phyloP scores from a whole-genome alignment of 192 early-diverging fungal species.

The Coemansia sp. region DNA sequence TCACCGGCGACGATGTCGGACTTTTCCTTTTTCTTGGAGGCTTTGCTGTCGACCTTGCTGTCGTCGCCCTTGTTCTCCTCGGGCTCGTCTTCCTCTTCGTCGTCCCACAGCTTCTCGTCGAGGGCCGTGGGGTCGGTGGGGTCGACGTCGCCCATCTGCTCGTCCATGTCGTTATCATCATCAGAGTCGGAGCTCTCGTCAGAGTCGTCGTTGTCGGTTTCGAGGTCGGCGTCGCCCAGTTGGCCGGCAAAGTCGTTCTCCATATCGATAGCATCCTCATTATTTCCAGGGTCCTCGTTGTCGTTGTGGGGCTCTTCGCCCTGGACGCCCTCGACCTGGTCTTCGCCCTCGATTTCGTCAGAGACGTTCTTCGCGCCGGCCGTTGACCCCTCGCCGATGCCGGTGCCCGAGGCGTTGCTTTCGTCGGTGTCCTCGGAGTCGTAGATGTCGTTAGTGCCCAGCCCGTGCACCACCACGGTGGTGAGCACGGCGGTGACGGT shows the following conservation, averaged over 20 bases:
- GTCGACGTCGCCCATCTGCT: slow-evolving; percentile 92
- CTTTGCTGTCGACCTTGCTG: slow-evolving; percentile 54
- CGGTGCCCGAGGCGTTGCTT: slow-evolving; percentile 60
- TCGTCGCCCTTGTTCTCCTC: slow-evolving; percentile 54
- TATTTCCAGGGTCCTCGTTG: slow-evolving; percentile 59
- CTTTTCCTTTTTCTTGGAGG: slow-evolving; percentile 39
- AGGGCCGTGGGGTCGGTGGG: slow-evolving; percentile 82
- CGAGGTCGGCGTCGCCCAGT: slow-evolving; percentile 84
- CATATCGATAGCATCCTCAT: slow-evolving; percentile 95
- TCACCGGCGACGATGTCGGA: slow-evolving; percentile 55
- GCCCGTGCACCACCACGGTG: slow-evolving; percentile 77
- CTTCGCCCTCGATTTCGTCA: slow-evolving; percentile 96
- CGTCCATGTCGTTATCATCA: slow-evolving; percentile 74
- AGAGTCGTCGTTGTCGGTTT: slow-evolving; percentile 73
- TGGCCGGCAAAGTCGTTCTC: slow-evolving; percentile 93
- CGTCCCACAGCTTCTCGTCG: slow-evolving; percentile 98
- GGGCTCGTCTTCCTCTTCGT: slow-evolving; percentile 60
- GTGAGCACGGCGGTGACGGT: slow-evolving; percentile 25
- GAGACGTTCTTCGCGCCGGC: slow-evolving; percentile 87
- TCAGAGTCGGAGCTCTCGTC: slow-evolving; percentile 58
- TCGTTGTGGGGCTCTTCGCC: slow-evolving; percentile 64
- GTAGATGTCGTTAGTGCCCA: slow-evolving; percentile 78
- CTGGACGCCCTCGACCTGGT: slow-evolving; percentile 89
- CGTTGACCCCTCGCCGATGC: slow-evolving; percentile 94
- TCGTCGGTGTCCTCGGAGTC: slow-evolving; percentile 63